Percentiles rank a stretch among this genome's conserved stretches.
These are phyloP conservation scores for Penicillium roqueforti DNA, from an alignment of 495 filamentous ascomycete genomes.

Conservation along the genomic window DNA sequence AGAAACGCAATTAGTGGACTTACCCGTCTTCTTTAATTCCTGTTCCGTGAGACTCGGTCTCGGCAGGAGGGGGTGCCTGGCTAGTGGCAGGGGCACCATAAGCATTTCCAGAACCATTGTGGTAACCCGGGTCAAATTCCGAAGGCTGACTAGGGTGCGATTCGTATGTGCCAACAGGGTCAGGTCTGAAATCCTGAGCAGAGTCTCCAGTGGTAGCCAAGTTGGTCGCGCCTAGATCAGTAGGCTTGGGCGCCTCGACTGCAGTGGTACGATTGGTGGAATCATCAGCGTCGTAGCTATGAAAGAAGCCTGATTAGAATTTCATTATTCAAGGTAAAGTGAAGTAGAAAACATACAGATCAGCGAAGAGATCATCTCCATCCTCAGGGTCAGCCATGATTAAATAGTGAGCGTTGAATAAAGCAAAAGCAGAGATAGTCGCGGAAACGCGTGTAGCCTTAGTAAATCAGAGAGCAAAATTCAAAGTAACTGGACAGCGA, in stretches of 20 bases:
- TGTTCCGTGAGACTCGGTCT: slow-evolving; percentile 46
- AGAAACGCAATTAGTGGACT: slow-evolving; percentile 48
- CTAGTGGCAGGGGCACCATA: slow-evolving; percentile 43
- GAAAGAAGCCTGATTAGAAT: slow-evolving; percentile 9
- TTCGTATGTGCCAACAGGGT: slow-evolving; percentile 41
- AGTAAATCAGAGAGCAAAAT: not conserved
- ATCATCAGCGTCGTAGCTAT: slow-evolving; percentile 86
- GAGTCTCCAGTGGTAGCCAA: slow-evolving; percentile 21
- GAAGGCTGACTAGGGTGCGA: slow-evolving; percentile 36
- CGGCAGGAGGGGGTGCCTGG: slow-evolving; percentile 27
- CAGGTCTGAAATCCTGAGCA: slow-evolving; percentile 28
- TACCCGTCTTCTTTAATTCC: slow-evolving; percentile 99
- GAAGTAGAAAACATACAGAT: slow-evolving; percentile 63
- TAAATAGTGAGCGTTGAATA: not conserved
- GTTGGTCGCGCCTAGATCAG: slow-evolving; percentile 21
- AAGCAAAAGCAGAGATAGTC: not conserved
- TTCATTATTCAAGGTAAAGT: not conserved
- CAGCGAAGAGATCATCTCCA: slow-evolving; percentile 97
- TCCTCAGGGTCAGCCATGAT: slow-evolving; percentile 83
- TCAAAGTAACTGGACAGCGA: not conserved
- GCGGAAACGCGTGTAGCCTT: not conserved
- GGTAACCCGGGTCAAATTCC: slow-evolving; percentile 49
- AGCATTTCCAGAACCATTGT: slow-evolving; percentile 61
- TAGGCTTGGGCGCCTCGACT: slow-evolving; percentile 29
- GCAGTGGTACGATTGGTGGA: slow-evolving; percentile 41